phyloP scores from a whole-genome alignment of 2,329 filamentous ascomycete species.

The Drechslerella dactyloides region DNA sequence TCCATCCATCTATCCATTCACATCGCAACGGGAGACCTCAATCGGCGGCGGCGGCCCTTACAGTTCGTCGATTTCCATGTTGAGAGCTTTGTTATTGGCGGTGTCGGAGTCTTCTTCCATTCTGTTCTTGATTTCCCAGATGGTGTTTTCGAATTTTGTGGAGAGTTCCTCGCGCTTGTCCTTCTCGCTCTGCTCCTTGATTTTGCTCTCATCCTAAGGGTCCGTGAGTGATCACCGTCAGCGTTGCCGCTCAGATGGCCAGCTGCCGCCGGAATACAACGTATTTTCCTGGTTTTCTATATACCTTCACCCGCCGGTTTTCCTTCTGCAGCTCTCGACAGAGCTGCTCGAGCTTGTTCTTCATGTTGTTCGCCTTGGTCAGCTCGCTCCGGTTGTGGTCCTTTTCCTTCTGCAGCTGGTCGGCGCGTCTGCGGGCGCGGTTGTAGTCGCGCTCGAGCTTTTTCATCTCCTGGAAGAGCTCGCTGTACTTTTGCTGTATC shows the following conservation, averaged over 20 bases:
- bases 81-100: slow-evolving; percentile 77
- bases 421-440: slow-evolving; percentile 94
- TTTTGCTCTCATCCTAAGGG: slow-evolving; percentile 84
- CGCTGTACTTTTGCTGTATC: slow-evolving; percentile 87
- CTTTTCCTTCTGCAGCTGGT: slow-evolving; percentile 95
- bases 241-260: slow-evolving; percentile 4
- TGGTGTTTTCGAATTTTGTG: slow-evolving; percentile 55
- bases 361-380: slow-evolving; percentile 86
- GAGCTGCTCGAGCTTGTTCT: slow-evolving; percentile 95
- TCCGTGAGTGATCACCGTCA: slow-evolving; percentile 45
- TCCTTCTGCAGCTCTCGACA: slow-evolving; percentile 93
- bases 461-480: slow-evolving; percentile 93
- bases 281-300: neutral
- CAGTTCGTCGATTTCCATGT: slow-evolving; percentile 89
- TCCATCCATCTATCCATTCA: too few relatives aligned
- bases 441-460: slow-evolving; percentile 89
- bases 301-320: slow-evolving; percentile 98
- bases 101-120: slow-evolving; percentile 79
- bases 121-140: slow-evolving; percentile 54
- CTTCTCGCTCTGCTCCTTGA: slow-evolving; percentile 83
- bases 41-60: too few relatives aligned
- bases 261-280: slow-evolving; percentile 1
- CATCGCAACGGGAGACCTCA: too few relatives aligned
- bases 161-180: slow-evolving; percentile 69
- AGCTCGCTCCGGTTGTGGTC: slow-evolving; percentile 86